Percentiles rank a stretch among this genome's conserved stretches.
Evolutionary conservation across 495 filamentous ascomycete genomes (phyloP).

Genomic region (Glonium stellatum): DNA sequence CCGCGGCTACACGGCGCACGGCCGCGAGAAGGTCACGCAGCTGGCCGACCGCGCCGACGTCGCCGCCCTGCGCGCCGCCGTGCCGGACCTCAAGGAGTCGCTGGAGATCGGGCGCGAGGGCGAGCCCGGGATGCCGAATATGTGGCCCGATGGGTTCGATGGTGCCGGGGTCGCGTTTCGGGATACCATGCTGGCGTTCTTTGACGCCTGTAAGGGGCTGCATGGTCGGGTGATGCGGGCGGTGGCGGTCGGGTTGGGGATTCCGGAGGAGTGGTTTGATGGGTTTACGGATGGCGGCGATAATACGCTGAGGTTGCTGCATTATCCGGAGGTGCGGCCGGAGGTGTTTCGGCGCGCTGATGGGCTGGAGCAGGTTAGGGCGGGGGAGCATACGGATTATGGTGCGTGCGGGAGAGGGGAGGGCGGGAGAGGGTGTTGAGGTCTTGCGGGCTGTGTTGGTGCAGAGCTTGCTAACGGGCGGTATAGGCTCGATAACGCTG

Average conservation of each 20-base stretch:
- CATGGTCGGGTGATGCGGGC: slow-evolving; percentile 79
- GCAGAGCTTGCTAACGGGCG: no score
- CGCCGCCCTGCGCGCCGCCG: slow-evolving; percentile 49
- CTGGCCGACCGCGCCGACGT: slow-evolving; percentile 53
- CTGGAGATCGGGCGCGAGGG: slow-evolving; percentile 77
- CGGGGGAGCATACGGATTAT: slow-evolving; percentile 85
- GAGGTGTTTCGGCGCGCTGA: slow-evolving; percentile 58
- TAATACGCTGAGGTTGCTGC: slow-evolving; percentile 81
- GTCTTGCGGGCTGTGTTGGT: no score
- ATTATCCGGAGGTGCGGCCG: slow-evolving; percentile 69
- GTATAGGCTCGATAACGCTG: slow-evolving; percentile 61
- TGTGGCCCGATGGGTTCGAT: slow-evolving; percentile 63
- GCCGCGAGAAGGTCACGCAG: slow-evolving; percentile 68
- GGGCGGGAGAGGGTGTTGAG: no score
- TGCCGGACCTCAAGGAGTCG: slow-evolving; percentile 75
- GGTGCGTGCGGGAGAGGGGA: slow-evolving; percentile 31
- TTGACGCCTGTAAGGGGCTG: slow-evolving; percentile 61
- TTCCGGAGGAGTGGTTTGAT: slow-evolving; percentile 73
- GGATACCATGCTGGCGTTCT: slow-evolving; percentile 65
- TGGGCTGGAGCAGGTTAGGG: slow-evolving; percentile 57
- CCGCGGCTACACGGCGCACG: slow-evolving; percentile 63
- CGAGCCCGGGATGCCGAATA: slow-evolving; percentile 61
- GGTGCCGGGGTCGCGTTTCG: slow-evolving; percentile 61
- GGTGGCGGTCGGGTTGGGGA: slow-evolving; percentile 75
- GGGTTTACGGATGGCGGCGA: slow-evolving; percentile 63